A percentile compares a stretch with the other conserved stretches of the same genome.
phyloP scores from a whole-genome alignment of 768 basidiomycete genomes.

The Polyporus arcularius region DNA sequence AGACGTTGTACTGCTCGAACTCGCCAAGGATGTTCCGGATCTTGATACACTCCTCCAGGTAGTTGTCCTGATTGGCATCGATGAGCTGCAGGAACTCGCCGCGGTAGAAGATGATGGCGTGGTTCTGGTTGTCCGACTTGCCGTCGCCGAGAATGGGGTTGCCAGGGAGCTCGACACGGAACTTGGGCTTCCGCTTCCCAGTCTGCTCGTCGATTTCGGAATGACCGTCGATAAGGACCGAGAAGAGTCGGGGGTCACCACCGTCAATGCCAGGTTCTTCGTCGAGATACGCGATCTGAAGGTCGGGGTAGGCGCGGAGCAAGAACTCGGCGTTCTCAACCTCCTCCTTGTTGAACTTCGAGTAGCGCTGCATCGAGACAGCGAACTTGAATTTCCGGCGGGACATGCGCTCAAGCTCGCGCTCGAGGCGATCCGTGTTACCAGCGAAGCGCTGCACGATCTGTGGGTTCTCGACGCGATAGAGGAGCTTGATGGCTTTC shows the following conservation, averaged over 20 bases:
- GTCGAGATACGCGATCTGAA: slow-evolving; percentile 97
- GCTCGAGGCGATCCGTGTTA: slow-evolving; percentile 93
- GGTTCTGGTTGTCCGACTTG: slow-evolving; percentile 99
- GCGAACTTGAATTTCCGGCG: slow-evolving; percentile 98
- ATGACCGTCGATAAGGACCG: slow-evolving; percentile 94
- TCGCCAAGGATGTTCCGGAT: slow-evolving; percentile 97
- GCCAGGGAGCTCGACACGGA: slow-evolving; percentile 95
- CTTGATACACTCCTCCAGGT: slow-evolving; percentile 98
- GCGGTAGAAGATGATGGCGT: slow-evolving; percentile 98
- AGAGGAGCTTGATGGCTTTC: slow-evolving; percentile 98
- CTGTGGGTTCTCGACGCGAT: slow-evolving; percentile 98
- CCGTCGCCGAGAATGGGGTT: slow-evolving; percentile 99
- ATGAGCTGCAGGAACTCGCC: slow-evolving; percentile 99
- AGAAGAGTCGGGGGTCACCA: slow-evolving; percentile 87
- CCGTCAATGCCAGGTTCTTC: slow-evolving; percentile 91
- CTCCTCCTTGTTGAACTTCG: slow-evolving; percentile 99
- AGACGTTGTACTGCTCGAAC: slow-evolving; percentile 92
- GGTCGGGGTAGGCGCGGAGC: slow-evolving; percentile 94
- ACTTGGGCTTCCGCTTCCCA: slow-evolving; percentile 93
- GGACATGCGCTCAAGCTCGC: slow-evolving; percentile 95
- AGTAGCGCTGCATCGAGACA: slow-evolving; percentile 98
- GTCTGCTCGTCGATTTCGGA: slow-evolving; percentile 89
- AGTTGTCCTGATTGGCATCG: slow-evolving; percentile 99
- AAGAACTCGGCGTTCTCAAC: slow-evolving; percentile 98
- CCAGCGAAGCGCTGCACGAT: slow-evolving; percentile 96